Percentiles rank a stretch among this genome's conserved stretches.
Conservation (phyloP, 1,284 basidiomycete species). For the Athelia sp. region DNA sequence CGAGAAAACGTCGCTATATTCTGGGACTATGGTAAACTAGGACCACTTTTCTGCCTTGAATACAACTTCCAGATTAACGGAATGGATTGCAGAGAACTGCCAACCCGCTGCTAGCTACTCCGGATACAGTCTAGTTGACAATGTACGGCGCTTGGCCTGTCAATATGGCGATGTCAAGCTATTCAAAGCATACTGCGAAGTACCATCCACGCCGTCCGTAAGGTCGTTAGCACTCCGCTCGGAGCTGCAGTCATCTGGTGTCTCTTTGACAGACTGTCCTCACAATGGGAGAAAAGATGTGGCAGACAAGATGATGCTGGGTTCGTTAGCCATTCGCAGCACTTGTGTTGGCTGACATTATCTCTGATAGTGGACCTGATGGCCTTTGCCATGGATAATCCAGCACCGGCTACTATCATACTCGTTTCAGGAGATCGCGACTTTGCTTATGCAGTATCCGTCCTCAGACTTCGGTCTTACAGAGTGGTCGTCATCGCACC, state of each 20-base stretch:
- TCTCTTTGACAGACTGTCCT: constrained; percentile 54
- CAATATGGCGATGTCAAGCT: constrained; percentile 25
- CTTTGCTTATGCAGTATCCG: constrained; percentile 53
- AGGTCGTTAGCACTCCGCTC: constrained; percentile 36
- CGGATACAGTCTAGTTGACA: constrained; percentile 27
- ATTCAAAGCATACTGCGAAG: constrained; percentile 40
- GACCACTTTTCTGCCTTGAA: too few relatives aligned
- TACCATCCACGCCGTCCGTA: constrained; percentile 23
- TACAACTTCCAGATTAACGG: background rate
- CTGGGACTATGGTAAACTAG: constrained; percentile 32
- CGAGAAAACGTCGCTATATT: constrained; percentile 28
- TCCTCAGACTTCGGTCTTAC: constrained; percentile 46
- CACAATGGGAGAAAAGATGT: constrained; percentile 53
- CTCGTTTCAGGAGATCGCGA: constrained; percentile 56
- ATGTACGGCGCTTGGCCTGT: constrained; percentile 26
- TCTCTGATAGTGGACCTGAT: constrained; percentile 49
- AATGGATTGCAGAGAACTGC: constrained; percentile 41
- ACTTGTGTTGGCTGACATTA: background rate
- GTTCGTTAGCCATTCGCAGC: too few relatives aligned
- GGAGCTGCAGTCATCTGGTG: constrained; percentile 55
- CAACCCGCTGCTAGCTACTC: constrained; percentile 32
- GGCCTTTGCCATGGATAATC: constrained; percentile 51
- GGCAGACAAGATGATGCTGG: constrained; percentile 49
- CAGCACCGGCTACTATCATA: constrained; percentile 43
- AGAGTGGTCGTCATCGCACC: constrained; percentile 45